Conservation (phyloP, 768 basidiomycete genomes). For the Butyriboletus loyo region DNA sequence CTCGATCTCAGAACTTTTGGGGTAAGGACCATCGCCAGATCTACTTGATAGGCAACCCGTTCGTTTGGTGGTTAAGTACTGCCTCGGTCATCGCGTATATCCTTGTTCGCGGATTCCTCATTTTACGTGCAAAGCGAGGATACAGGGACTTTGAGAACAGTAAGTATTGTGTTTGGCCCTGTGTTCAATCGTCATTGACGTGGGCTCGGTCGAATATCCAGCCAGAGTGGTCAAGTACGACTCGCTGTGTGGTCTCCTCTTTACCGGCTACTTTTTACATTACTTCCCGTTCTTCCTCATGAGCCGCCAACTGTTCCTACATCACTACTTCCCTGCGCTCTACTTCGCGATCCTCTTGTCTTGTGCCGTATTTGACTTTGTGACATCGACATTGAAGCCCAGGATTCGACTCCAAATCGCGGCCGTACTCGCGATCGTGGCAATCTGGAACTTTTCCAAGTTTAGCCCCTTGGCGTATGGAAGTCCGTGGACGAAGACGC, state of each 20-base stretch:
- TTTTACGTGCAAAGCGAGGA: constrained; percentile 88
- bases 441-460: constrained; percentile 72
- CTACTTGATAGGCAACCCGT: constrained; percentile 92
- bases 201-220: constrained; percentile 30
- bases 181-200: background rate
- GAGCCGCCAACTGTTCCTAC: constrained; percentile 94
- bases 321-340: constrained; percentile 97
- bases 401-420: constrained; percentile 79
- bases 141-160: constrained; percentile 91
- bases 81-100: constrained; percentile 67
- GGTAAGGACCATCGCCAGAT: constrained; percentile 95
- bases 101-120: constrained; percentile 68
- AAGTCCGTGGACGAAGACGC: constrained; percentile 75
- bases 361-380: constrained; percentile 78
- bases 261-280: constrained; percentile 88
- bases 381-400: constrained; percentile 76
- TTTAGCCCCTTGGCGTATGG: constrained; percentile 87
- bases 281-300: constrained; percentile 98
- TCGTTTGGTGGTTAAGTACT: constrained; percentile 89
- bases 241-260: constrained; percentile 83
- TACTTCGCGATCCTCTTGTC: constrained; percentile 85
- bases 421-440: constrained; percentile 65
- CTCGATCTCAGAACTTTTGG: constrained; percentile 82
- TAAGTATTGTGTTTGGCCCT: constrained; percentile 37
- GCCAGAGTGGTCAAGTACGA: constrained; percentile 93